Evolutionary conservation across 768 basidiomycete species (phyloP), one percentile per base, ranked within the genome.

Genomic region (Imleria badia): DNA sequence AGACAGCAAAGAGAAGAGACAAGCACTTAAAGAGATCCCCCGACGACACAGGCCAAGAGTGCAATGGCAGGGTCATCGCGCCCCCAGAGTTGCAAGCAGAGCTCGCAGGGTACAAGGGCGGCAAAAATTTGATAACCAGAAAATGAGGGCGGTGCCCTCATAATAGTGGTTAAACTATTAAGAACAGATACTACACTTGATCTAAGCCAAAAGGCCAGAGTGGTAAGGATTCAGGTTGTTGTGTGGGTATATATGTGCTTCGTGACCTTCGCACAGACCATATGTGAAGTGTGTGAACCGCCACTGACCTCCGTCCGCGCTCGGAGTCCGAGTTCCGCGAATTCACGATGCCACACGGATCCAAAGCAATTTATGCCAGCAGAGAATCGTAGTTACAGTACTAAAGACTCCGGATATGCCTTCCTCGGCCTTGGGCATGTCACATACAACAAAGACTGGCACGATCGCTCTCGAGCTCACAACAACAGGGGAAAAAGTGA

Each of bases 181-280:
- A 82, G 81, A 82, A 82, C 81, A 83, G 81, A 83, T 83, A 83
- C 82, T 82, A 83, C 82, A 82, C 81, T 83, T 83, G 81, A 83
- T 83, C 82, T 82, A 82, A 83, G 81, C 82, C 82, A 82, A 81
- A 79, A 81, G 80, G 81, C 81, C 80, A 68, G 59, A 60, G 56
- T 65, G 60, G 61, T 59, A 49, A 63, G 33, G 62, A 61, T 42
- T 17, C 26, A 3, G 0, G 0, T 0, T 1, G 50, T 40, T 33
- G 4, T 9, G 3, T n/a, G 6, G n/a, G 42, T 45, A 29, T 64
- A 55, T 66, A 58, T 66, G 60, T 12, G 6, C 35, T 22, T 45
- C 2, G 17, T 4, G 3, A 4, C 3, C 0, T 6, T 61, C 58
- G 61, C 64, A 66, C 65, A 29, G 61, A 65, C 64, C 65, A 63